Evolutionary conservation across 2,329 filamentous ascomycete genomes (phyloP).

Genomic region (Diaporthe nobilis): DNA sequence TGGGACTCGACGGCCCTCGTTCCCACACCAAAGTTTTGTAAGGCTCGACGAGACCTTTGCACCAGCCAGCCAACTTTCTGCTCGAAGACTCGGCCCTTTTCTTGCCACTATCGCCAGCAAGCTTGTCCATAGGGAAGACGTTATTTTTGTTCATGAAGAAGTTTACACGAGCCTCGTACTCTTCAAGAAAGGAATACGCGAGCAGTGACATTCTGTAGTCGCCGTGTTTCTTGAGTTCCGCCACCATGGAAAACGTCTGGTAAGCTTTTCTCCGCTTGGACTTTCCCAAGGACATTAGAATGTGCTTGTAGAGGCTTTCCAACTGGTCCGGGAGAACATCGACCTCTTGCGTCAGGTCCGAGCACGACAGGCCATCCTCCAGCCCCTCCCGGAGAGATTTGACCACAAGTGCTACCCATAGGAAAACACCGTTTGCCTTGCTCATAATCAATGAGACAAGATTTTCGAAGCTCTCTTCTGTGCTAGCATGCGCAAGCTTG

Average conservation of each 20-base stretch:
- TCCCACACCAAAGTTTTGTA: not conserved
- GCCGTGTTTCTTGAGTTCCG: constrained; percentile 1
- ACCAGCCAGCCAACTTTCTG: constrained; percentile 15
- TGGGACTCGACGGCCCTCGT: too few relatives aligned
- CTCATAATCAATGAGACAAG: constrained; percentile 20
- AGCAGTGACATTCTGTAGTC: constrained; percentile 23
- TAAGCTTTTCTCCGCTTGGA: constrained; percentile 1
- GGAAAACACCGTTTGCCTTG: constrained; percentile 25
- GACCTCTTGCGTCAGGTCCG: not conserved
- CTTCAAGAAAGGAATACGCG: constrained; percentile 17
- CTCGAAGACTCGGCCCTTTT: not conserved
- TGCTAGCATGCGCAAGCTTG: not conserved
- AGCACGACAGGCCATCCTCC: not conserved
- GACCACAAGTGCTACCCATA: constrained; percentile 23
- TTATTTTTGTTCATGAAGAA: not conserved
- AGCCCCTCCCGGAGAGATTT: constrained; percentile 26
- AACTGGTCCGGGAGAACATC: constrained; percentile 20
- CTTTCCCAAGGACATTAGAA: not conserved
- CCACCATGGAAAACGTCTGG: constrained; percentile 21
- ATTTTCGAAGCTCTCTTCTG: not conserved
- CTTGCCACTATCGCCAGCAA: not conserved
- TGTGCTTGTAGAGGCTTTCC: constrained; percentile 21
- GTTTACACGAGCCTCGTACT: not conserved
- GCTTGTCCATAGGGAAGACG: not conserved
- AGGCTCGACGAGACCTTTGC: constrained; percentile 18